These are phyloP conservation scores for Dipsacomyces acuminosporus DNA, from an alignment of 371 early-diverging fungal genomes.

Conservation along the genomic window DNA sequence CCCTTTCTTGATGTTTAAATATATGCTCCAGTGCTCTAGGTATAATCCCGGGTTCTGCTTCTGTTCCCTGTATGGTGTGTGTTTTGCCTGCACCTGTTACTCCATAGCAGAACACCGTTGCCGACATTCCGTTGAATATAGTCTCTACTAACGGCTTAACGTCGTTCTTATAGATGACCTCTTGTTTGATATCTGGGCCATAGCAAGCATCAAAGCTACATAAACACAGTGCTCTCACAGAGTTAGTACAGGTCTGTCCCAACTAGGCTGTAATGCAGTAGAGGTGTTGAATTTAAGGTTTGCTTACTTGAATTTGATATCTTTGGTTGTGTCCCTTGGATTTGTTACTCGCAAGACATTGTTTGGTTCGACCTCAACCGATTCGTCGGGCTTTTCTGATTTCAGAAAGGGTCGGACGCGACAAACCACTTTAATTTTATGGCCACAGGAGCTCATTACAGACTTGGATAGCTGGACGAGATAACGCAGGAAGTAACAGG, in stretches of 20 bases:
- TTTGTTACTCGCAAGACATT: conserved; percentile 47
- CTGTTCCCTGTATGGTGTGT: conserved; percentile 60
- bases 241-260: too few relatives aligned
- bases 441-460: conserved; percentile 11
- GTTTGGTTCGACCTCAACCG: conserved; percentile 32
- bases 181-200: conserved; percentile 46
- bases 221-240: too few relatives aligned
- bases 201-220: conserved; percentile 54
- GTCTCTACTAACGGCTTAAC: conserved; percentile 53
- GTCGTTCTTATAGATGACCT: conserved; percentile 50
- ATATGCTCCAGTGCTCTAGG: conserved; percentile 51
- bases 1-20: conserved; percentile 35
- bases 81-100: conserved; percentile 74
- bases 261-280: too few relatives aligned
- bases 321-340: conserved; percentile 43
- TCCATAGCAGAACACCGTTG: conserved; percentile 70
- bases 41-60: conserved; percentile 55
- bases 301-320: conserved; percentile 44
- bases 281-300: too few relatives aligned
- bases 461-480: neutral
- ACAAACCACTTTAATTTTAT: conserved; percentile 53
- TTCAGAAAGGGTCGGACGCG: conserved; percentile 54
- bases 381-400: conserved; percentile 48
- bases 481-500: neutral
- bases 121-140: conserved; percentile 53